A percentile compares a stretch with the other conserved stretches of the same genome.
Evolutionary conservation across 108 stramenopile species (phyloP).

Genomic region (Stephanodiscus triporus): DNA sequence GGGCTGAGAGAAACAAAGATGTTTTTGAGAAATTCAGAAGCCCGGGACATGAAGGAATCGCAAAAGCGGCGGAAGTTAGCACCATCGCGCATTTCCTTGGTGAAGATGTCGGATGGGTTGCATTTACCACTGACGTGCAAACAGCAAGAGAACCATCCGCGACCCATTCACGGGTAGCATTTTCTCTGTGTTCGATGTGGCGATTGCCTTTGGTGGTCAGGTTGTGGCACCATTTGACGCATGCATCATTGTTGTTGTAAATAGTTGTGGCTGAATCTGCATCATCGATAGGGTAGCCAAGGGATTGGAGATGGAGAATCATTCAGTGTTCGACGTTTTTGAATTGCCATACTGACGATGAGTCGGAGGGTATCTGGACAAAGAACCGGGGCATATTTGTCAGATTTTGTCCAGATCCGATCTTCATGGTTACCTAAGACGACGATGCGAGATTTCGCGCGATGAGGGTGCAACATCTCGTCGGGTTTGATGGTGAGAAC

Average conservation of each 20-base stretch:
- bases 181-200: not conserved
- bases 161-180: not conserved
- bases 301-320: not conserved
- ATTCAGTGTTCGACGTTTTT: conserved; percentile 2
- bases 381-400: conserved; percentile 33
- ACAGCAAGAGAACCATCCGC: no score
- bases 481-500: no score
- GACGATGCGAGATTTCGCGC: no score
- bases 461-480: no score
- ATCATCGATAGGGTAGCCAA: not conserved
- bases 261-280: not conserved
- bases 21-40: no score
- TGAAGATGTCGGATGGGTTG: no score
- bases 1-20: no score
- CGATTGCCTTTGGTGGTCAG: not conserved
- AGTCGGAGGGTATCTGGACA: conserved; percentile 8
- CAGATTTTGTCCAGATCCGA: conserved; percentile 10
- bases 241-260: not conserved
- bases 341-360: conserved; percentile 4
- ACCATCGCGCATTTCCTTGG: no score
- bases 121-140: no score
- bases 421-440: no score
- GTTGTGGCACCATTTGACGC: not conserved
- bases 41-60: no score
- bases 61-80: no score